Conservation (phyloP, 2,329 filamentous ascomycete species). For the Ramularia collo-cygni region DNA sequence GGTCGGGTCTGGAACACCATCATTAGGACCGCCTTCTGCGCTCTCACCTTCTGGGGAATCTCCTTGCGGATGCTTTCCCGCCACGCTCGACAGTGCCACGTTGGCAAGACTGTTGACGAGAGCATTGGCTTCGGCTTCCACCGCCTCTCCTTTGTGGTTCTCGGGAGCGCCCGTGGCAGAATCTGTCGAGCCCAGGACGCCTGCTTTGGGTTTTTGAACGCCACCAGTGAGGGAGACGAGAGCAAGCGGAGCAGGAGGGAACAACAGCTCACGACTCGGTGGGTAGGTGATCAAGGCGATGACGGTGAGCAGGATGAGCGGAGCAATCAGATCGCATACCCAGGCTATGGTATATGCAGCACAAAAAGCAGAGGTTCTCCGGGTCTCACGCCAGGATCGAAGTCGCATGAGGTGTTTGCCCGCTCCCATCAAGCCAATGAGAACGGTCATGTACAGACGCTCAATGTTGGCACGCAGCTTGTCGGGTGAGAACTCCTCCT, state of each 20-base stretch:
- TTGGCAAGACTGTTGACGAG: constrained; percentile 68
- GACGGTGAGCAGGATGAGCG: constrained; percentile 51
- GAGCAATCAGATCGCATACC: constrained; percentile 64
- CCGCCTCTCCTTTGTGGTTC: constrained; percentile 74
- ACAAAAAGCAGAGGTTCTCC: constrained; percentile 61
- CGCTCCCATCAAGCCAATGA: constrained; percentile 57
- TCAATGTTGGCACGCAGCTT: constrained; percentile 74
- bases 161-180: constrained; percentile 76
- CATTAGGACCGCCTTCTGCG: constrained; percentile 29
- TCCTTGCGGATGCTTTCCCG: constrained; percentile 66
- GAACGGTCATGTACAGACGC: constrained; percentile 72
- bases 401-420: constrained; percentile 70
- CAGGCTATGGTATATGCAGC: constrained; percentile 59
- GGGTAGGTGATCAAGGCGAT: constrained; percentile 63
- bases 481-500: constrained; percentile 79
- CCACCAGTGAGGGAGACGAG: constrained; percentile 67
- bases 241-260: constrained; percentile 70
- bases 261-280: constrained; percentile 55
- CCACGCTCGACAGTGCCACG: constrained; percentile 66
- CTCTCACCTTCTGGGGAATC: constrained; percentile 49
- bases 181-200: constrained; percentile 67
- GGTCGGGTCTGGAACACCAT: constrained; percentile 52
- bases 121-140: constrained; percentile 75
- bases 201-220: constrained; percentile 68
- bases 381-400: constrained; percentile 69